Percentiles rank a stretch among this genome's conserved stretches.
Conservation (phyloP, 306 rosid genomes). For the Pueraria montana region DNA sequence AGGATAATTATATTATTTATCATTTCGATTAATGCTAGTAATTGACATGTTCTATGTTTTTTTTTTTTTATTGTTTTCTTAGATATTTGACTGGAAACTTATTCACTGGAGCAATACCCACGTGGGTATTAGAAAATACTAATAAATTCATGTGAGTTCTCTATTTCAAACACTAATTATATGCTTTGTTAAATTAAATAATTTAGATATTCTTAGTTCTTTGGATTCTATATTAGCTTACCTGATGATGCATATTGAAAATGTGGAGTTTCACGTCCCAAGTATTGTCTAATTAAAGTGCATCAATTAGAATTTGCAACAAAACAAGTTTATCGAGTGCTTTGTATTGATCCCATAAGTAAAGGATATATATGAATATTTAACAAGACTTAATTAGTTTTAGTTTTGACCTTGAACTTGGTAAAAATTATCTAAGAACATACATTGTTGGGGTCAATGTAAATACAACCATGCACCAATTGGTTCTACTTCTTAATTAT, state of each 20-base stretch:
- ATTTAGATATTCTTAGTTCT: not conserved
- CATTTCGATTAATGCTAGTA: not conserved
- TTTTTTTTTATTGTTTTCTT: not conserved
- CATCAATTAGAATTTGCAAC: no score
- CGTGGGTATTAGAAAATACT: conserved; percentile 12
- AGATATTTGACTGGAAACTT: conserved; percentile 71
- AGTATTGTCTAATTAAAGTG: not conserved
- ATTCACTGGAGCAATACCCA: conserved; percentile 56
- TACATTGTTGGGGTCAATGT: no score
- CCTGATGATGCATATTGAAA: not conserved
- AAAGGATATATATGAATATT: no score
- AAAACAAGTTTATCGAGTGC: not conserved
- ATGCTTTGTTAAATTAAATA: not conserved
- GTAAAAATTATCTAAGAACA: no score
- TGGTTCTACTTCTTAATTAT: not conserved
- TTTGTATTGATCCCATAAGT: no score
- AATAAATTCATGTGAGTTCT: conserved; percentile 47
- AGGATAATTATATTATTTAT: not conserved
- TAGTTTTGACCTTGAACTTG: no score
- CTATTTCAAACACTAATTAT: conserved; percentile 32
- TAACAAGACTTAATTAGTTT: no score
- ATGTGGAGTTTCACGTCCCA: not conserved
- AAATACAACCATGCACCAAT: no score
- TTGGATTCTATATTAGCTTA: not conserved
- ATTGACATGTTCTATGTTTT: not conserved